phyloP scores from a whole-genome alignment of 345 rosid species.

The Erodium maritimum region DNA sequence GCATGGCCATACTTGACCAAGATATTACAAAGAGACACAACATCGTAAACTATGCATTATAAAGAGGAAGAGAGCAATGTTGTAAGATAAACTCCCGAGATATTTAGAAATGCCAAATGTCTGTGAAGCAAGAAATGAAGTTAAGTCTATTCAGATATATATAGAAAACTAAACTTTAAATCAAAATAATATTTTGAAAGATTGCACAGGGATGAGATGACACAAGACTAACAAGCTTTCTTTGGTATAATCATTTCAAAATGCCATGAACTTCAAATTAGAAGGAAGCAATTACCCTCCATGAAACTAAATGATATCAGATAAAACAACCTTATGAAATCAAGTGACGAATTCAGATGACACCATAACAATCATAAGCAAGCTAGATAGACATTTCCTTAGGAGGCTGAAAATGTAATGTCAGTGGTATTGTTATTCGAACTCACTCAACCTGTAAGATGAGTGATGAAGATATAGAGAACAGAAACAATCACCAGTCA shows the following conservation, averaged over 20 bases:
- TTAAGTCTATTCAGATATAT: too few relatives aligned
- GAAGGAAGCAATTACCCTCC: neutral
- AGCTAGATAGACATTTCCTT: too few relatives aligned
- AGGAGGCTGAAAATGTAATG: neutral
- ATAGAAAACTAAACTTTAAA: too few relatives aligned
- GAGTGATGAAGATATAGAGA: neutral
- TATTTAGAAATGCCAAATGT: neutral
- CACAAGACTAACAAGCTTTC: neutral
- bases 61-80: neutral
- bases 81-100: neutral
- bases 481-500: neutral
- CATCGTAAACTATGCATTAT: neutral
- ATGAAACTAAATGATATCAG: neutral
- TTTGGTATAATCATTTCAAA: neutral
- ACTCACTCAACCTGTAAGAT: neutral
- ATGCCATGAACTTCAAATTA: neutral
- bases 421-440: neutral
- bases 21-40: too few relatives aligned
- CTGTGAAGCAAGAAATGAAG: neutral
- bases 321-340: neutral
- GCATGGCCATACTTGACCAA: neutral
- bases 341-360: neutral
- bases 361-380: neutral
- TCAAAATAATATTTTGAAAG: neutral
- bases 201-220: neutral